Base-by-base conservation (phyloP, 2,329 filamentous ascomycete genomes). In the Cytospora schulzeri region DNA sequence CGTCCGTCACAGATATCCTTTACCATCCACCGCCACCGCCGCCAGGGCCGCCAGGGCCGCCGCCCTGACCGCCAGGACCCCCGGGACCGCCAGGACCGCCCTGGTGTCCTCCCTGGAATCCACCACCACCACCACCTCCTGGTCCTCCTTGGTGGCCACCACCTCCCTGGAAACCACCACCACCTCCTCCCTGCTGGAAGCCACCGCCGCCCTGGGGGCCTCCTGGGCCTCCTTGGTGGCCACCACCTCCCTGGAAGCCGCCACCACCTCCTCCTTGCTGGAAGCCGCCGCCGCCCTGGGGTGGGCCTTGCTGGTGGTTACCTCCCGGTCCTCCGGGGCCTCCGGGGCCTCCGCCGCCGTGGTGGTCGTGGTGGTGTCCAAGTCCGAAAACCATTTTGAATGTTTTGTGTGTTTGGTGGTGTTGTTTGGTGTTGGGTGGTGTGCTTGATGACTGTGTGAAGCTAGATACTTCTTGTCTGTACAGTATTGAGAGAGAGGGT, bases 361-460 rank as follows among this genome's bases (percentile, higher is more conserved):
- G 26, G 15, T 61, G 59, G 51, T 55, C 33, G 15, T 61, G 59
- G 51, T 61, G 59, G 9, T 61, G 59, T 26, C 59, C 59, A 8
- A 61, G 51, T 11, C 59, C 51, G 59, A 61, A 62, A 6, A 56
- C 52, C 59, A 50, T 62, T 56, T 6, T 62, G 51, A 24, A n/a
- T 2, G 19, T 24, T 12, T 12, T 19, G 7, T 45, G 3, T 1
- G 12, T 29, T 35, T 53, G 5, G 19, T 26, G 4, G n/a, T 41
- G 51, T 12, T 24, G 7, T 31, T 28, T 15, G 14, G 26, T 61
- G n/a, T 33, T 48, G 50, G 7, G 5, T 51, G 28, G 12, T 33
- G 11, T 12, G 48, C 4, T 7, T 35, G 17, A 14, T 57, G 24
- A 19, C 3, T 29, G 35, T 26, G 45, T 1, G n/a, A 15, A 28